Percentiles rank a stretch among this genome's conserved stretches.
phyloP scores from a whole-genome alignment of 2,329 filamentous ascomycete genomes.

The Neopestalotiopsis clavispora region DNA sequence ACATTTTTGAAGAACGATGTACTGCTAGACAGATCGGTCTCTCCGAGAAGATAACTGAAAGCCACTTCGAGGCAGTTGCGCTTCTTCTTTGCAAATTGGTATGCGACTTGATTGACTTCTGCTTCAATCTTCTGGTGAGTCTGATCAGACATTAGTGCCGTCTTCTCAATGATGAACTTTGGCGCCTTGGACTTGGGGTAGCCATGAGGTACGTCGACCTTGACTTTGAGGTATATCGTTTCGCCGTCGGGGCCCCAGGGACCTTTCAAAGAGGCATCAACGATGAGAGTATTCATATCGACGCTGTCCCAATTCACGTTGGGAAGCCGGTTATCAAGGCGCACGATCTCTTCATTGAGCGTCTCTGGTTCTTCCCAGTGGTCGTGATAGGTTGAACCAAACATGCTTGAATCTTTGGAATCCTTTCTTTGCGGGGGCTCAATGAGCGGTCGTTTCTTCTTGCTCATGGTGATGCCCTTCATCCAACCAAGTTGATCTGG shows the following conservation, averaged over 20 bases:
- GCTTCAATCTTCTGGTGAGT: slow-evolving; percentile 57
- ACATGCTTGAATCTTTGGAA: slow-evolving; percentile 57
- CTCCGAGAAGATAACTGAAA: slow-evolving; percentile 67
- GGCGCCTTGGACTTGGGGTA: slow-evolving; percentile 65
- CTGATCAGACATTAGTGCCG: slow-evolving; percentile 63
- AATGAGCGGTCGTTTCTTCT: slow-evolving; percentile 49
- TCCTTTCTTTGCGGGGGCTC: slow-evolving; percentile 53
- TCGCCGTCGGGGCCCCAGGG: slow-evolving; percentile 65
- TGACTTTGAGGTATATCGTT: slow-evolving; percentile 66
- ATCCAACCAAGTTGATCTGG: slow-evolving; percentile 71
- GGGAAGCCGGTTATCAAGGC: slow-evolving; percentile 64
- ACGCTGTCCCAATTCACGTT: slow-evolving; percentile 70
- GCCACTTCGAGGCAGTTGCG: slow-evolving; percentile 67
- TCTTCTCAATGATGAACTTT: slow-evolving; percentile 65
- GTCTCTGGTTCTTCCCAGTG: slow-evolving; percentile 67
- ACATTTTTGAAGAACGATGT: slow-evolving; percentile 68
- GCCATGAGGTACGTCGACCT: slow-evolving; percentile 61
- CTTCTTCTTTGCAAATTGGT: slow-evolving; percentile 59
- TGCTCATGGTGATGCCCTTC: slow-evolving; percentile 70
- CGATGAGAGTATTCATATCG: slow-evolving; percentile 63
- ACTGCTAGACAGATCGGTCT: slow-evolving; percentile 64
- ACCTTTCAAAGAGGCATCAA: slow-evolving; percentile 66
- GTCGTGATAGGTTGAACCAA: slow-evolving; percentile 55
- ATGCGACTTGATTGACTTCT: slow-evolving; percentile 62
- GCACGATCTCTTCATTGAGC: slow-evolving; percentile 68